phyloP scores from a whole-genome alignment of 371 early-diverging fungal genomes.

The Rhizomucor miehei region DNA sequence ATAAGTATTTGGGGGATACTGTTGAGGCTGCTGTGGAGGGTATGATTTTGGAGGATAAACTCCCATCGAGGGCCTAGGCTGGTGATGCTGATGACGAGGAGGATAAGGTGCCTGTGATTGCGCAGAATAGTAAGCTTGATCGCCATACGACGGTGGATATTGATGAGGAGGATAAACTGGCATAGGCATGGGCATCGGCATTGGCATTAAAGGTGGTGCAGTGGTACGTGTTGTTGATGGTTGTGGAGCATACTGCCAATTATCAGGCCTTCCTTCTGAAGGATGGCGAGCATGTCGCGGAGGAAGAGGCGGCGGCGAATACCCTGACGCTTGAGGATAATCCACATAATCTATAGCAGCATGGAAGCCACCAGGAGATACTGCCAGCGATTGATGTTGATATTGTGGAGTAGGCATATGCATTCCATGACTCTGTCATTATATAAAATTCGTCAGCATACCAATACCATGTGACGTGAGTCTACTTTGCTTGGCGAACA shows the following conservation, averaged over 20 bases:
- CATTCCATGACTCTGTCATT: background rate
- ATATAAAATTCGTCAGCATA: no score
- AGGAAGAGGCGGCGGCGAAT: background rate
- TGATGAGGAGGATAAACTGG: background rate
- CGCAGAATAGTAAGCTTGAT: no score
- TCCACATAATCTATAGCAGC: background rate
- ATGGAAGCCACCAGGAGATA: background rate
- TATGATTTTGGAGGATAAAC: no score
- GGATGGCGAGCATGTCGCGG: constrained; percentile 1
- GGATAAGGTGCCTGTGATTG: no score
- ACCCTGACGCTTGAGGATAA: background rate
- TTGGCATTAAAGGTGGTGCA: background rate
- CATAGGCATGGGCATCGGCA: constrained; percentile 8
- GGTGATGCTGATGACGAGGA: no score
- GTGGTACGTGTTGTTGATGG: background rate
- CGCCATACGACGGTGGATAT: no score
- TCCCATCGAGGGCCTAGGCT: no score
- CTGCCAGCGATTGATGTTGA: background rate
- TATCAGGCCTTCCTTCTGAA: background rate
- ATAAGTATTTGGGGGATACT: no score
- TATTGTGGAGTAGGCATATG: background rate
- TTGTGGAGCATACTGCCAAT: no score
- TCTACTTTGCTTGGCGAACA: no score
- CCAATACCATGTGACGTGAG: no score
- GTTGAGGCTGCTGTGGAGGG: no score